These are phyloP conservation scores for Venustampulla echinocandica DNA, from an alignment of 495 filamentous ascomycete genomes.

Conservation along the genomic window DNA sequence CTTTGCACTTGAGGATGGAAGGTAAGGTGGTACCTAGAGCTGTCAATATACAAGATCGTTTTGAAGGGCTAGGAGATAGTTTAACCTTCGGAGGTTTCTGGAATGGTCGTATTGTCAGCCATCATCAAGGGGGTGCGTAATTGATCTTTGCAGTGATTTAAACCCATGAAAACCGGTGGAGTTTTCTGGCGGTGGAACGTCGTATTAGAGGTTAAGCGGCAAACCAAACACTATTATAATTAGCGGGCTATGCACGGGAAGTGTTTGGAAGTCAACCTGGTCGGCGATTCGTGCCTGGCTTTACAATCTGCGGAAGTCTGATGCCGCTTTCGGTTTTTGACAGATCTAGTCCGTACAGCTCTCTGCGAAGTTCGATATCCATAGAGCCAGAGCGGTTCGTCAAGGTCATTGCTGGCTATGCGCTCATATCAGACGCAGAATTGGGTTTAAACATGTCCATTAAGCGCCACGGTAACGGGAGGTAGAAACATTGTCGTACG, in stretches of 20 bases:
- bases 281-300: constrained; percentile 27
- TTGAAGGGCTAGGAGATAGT: too few species aligned
- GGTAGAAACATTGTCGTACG: constrained; percentile 14
- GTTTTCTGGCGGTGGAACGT: too few species aligned
- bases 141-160: too few species aligned
- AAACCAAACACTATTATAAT: constrained; percentile 19
- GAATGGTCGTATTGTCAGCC: too few species aligned
- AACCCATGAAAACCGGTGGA: too few species aligned
- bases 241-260: constrained; percentile 18
- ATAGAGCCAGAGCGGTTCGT: constrained; percentile 24
- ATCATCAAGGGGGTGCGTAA: too few species aligned
- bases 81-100: too few species aligned
- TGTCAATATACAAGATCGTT: too few species aligned
- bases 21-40: neutral
- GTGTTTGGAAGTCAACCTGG: constrained; percentile 24
- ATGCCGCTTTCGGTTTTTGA: constrained; percentile 32
- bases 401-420: constrained; percentile 25
- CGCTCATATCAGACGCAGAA: constrained; percentile 26
- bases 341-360: constrained; percentile 30
- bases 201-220: too few species aligned
- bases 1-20: constrained; percentile 1
- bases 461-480: constrained; percentile 12
- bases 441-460: constrained; percentile 26
- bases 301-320: too few species aligned
- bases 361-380: constrained; percentile 28